Conservation (phyloP, 192 early-diverging fungal species). For the Rhizophagus sp. region DNA sequence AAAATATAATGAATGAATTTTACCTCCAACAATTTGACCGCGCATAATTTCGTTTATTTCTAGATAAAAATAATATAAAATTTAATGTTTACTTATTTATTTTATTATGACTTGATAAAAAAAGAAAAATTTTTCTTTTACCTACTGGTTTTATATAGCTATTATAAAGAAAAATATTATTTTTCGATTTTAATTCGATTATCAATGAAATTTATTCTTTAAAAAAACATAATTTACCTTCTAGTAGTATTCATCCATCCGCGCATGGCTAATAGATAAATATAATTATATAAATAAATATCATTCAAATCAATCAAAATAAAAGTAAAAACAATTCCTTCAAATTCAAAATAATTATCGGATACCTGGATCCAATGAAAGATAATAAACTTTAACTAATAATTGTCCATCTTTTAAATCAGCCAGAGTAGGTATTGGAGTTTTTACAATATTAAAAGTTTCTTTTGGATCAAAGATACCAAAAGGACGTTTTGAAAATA, state of each 20-base stretch:
- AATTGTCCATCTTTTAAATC: slow-evolving; percentile 38
- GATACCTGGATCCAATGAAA: slow-evolving; percentile 51
- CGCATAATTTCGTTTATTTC: slow-evolving; percentile 53
- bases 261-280: slow-evolving; percentile 40
- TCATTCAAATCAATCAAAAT: neutral
- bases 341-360: neutral
- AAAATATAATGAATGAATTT: neutral
- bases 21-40: slow-evolving; percentile 34
- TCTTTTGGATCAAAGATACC: slow-evolving; percentile 40
- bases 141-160: slow-evolving; percentile 19
- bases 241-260: slow-evolving; percentile 49
- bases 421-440: slow-evolving; percentile 35
- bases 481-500: slow-evolving; percentile 42
- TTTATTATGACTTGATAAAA: neutral
- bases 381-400: slow-evolving; percentile 44
- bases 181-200: too few species aligned
- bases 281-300: neutral
- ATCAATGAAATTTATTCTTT: too few species aligned
- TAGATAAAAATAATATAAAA: slow-evolving; percentile 11
- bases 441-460: slow-evolving; percentile 41
- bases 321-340: neutral
- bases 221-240: slow-evolving; percentile 34
- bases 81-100: neutral
- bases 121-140: neutral
- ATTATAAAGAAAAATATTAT: neutral